These are phyloP conservation scores for Saturnispora ahearnii DNA, from an alignment of 805 yeast species.

Conservation along the genomic window DNA sequence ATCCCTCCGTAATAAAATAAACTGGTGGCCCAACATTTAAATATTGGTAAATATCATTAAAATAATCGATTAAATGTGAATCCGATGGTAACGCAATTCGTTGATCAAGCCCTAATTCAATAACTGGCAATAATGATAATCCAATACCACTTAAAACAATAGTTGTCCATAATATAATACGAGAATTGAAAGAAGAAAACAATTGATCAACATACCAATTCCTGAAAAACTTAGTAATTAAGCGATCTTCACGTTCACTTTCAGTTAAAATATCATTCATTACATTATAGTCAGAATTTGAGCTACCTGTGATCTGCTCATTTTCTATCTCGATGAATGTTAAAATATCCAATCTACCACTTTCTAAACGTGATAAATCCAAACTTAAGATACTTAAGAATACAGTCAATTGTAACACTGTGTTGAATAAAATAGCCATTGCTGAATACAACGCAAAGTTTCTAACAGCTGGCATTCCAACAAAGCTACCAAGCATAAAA, in stretches of 20 bases:
- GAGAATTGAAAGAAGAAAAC: conserved; percentile 38
- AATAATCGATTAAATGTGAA: conserved; percentile 76
- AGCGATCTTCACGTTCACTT: conserved; percentile 14
- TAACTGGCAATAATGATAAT: conserved; percentile 55
- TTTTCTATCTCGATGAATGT: conserved; percentile 40
- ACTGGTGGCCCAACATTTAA: conserved; percentile 88
- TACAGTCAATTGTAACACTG: conserved; percentile 69
- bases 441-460: conserved; percentile 91
- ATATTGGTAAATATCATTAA: conserved; percentile 61
- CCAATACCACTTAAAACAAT: conserved; percentile 59
- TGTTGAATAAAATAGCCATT: conserved; percentile 71
- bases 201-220: conserved; percentile 52
- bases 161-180: conserved; percentile 45
- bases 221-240: conserved; percentile 35
- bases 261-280: conserved; percentile 16
- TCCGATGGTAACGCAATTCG: conserved; percentile 76
- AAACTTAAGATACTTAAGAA: conserved; percentile 65
- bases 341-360: conserved; percentile 48
- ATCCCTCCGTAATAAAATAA: conserved; percentile 67
- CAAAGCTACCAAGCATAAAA: conserved; percentile 68
- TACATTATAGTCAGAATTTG: conserved; percentile 11
- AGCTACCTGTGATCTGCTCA: background rate
- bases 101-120: conserved; percentile 81
- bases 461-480: conserved; percentile 92
- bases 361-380: conserved; percentile 55